Evolutionary conservation across 2,329 filamentous ascomycete genomes (phyloP).

Genomic region (Lachnellula cervina): DNA sequence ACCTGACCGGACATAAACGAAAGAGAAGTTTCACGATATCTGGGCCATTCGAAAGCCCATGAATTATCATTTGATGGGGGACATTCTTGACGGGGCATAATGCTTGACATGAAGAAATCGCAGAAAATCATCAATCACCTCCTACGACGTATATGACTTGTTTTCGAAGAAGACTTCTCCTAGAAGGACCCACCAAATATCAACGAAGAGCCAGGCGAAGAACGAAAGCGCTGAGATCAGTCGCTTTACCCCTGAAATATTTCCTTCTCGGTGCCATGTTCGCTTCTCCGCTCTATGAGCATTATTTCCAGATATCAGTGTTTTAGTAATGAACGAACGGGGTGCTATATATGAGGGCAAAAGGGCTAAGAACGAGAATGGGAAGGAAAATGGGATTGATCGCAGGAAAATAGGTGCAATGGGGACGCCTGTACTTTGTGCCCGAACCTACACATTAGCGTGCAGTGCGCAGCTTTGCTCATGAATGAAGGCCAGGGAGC

Average conservation of each 20-base stretch:
- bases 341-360: not conserved
- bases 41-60: constrained; percentile 21
- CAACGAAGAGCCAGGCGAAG: not conserved
- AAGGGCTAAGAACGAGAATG: not conserved
- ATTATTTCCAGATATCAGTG: constrained; percentile 13
- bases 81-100: not conserved
- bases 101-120: not conserved
- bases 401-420: not conserved
- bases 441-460: not conserved
- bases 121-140: not conserved
- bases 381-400: not conserved
- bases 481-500: not conserved
- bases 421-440: not conserved
- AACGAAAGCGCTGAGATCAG: not conserved
- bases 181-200: not conserved
- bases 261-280: constrained; percentile 4
- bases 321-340: constrained; percentile 7
- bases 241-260: not conserved
- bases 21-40: constrained; percentile 29
- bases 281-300: not conserved
- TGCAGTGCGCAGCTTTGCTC: not conserved
- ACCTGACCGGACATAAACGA: constrained; percentile 25
- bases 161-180: not conserved
- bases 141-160: constrained; percentile 11
- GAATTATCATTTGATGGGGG: not conserved